phyloP scores from a whole-genome alignment of 2,329 filamentous ascomycete species.

The Aspergillus udagawae region DNA sequence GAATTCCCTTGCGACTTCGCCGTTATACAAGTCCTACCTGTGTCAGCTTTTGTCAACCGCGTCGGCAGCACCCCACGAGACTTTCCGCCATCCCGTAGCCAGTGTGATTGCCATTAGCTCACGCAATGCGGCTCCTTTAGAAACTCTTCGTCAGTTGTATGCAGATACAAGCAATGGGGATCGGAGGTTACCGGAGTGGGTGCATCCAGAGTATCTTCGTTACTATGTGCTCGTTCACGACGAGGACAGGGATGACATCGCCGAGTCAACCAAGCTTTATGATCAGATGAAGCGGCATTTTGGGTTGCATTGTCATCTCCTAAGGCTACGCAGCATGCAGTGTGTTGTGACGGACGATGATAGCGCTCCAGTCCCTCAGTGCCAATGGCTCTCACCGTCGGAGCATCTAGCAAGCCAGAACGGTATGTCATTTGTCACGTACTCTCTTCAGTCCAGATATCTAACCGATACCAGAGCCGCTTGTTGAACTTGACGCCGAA shows the following conservation, averaged over 20 bases:
- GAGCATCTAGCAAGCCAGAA: constrained; percentile 73
- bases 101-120: constrained; percentile 95
- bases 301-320: constrained; percentile 87
- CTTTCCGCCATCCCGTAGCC: constrained; percentile 90
- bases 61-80: constrained; percentile 78
- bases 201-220: constrained; percentile 84
- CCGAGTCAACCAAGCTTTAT: constrained; percentile 81
- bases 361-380: constrained; percentile 72
- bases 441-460: too few relatives aligned
- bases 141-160: constrained; percentile 80
- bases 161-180: constrained; percentile 76
- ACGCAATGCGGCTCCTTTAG: constrained; percentile 75
- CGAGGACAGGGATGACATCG: constrained; percentile 90
- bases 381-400: constrained; percentile 82
- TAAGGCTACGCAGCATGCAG: constrained; percentile 78
- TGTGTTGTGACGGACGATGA: constrained; percentile 90
- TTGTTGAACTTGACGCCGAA: constrained; percentile 62
- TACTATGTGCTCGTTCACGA: constrained; percentile 98
- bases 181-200: constrained; percentile 72
- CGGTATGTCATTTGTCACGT: constrained; percentile 36
- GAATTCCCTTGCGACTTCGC: constrained; percentile 53
- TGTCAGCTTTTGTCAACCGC: constrained; percentile 76
- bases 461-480: constrained; percentile 26
- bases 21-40: constrained; percentile 82
- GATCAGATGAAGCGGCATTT: constrained; percentile 99